Percentiles rank a stretch among this genome's conserved stretches.
These are phyloP conservation scores for Ziziphus jujuba DNA, from an alignment of 306 rosid species.

Conservation along the genomic window DNA sequence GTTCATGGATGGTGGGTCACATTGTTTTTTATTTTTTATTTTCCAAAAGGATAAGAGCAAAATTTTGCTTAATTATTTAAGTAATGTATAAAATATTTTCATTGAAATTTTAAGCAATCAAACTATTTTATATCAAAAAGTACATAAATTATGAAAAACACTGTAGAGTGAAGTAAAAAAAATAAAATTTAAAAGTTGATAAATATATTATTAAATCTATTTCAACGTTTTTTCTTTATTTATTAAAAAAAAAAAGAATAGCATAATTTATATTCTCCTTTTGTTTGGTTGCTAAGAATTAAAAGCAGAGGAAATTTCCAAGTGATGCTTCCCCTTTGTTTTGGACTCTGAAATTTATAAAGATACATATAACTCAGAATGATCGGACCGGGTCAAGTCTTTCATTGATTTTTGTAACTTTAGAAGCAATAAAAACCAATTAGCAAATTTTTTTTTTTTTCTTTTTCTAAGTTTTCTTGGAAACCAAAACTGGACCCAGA, in stretches of 20 bases:
- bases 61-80: no score
- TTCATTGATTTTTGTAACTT: slow-evolving; percentile 1
- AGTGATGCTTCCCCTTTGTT: no score
- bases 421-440: neutral
- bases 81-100: neutral
- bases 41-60: slow-evolving; percentile 5
- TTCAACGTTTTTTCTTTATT: no score
- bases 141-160: slow-evolving; percentile 1
- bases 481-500: slow-evolving; percentile 11
- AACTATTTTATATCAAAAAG: neutral
- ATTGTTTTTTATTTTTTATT: neutral
- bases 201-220: no score
- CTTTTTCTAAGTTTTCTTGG: slow-evolving; percentile 1
- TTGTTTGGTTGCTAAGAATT: slow-evolving; percentile 6
- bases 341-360: no score
- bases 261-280: neutral
- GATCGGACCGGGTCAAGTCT: no score
- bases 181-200: no score
- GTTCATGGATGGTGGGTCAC: slow-evolving; percentile 48
- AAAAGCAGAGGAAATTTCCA: neutral
- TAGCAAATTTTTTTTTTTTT: neutral
- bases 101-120: neutral
- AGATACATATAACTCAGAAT: no score
- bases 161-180: neutral
- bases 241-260: neutral